A percentile compares a stretch with the other conserved stretches of the same genome.
phyloP scores from a whole-genome alignment of 257 asterid species.

The Fraxinus excelsior region DNA sequence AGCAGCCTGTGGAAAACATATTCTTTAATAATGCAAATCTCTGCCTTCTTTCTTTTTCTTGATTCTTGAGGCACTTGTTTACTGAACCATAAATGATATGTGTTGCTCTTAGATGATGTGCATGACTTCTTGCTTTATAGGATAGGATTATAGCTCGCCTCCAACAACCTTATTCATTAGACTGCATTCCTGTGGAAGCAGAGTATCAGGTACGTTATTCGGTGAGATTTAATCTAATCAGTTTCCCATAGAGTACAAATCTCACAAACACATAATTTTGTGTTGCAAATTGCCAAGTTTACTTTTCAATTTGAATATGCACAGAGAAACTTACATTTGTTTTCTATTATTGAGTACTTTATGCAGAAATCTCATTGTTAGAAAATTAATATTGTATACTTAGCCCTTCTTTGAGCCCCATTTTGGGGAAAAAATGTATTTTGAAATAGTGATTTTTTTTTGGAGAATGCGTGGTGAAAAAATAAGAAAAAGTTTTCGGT shows the following conservation, averaged over 20 bases:
- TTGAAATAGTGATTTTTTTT: too few relatives aligned
- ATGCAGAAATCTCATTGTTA: background rate
- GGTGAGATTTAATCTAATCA: conserved; percentile 10
- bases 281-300: background rate
- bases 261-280: background rate
- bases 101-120: background rate
- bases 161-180: conserved; percentile 97
- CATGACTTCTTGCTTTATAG: conserved; percentile 44
- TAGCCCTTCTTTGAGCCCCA: too few relatives aligned
- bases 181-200: conserved; percentile 99
- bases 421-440: too few relatives aligned
- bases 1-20: background rate
- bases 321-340: background rate
- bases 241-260: background rate
- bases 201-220: conserved; percentile 78
- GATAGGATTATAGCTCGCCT: conserved; percentile 97
- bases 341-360: background rate
- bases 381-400: background rate
- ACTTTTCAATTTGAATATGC: background rate
- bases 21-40: background rate
- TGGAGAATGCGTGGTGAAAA: too few relatives aligned
- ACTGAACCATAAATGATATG: background rate
- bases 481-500: too few relatives aligned
- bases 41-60: conserved; percentile 13
- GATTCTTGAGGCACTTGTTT: background rate